These are phyloP conservation scores for Solanum acaule DNA, from an alignment of 257 asterid genomes.

Conservation along the genomic window DNA sequence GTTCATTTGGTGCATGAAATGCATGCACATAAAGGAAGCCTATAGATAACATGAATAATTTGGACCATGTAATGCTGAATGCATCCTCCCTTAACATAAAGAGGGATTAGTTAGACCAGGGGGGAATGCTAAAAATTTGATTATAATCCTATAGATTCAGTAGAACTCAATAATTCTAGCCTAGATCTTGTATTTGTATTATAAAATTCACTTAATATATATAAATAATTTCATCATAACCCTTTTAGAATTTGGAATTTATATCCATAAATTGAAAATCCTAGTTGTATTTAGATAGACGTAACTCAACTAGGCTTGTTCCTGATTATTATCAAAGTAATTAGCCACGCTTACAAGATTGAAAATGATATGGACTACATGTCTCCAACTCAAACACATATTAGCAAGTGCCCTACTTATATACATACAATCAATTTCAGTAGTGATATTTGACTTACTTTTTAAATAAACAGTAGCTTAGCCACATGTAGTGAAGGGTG, in stretches of 20 bases:
- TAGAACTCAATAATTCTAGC: neutral
- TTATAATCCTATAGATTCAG: neutral
- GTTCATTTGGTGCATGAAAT: neutral
- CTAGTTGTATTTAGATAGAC: neutral
- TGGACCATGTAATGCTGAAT: neutral
- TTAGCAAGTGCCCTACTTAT: neutral
- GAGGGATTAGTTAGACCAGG: neutral
- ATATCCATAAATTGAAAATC: too few relatives aligned
- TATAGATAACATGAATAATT: neutral
- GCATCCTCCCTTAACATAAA: neutral
- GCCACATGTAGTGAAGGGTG: accelerated
- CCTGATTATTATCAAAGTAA: neutral
- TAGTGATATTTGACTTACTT: neutral
- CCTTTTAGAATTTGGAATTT: too few relatives aligned
- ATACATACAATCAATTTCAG: neutral
- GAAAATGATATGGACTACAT: neutral
- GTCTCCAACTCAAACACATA: neutral
- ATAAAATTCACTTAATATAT: neutral
- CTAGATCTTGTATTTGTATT: neutral
- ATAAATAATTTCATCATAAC: too few relatives aligned
- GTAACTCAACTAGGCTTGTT: neutral
- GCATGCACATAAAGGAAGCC: neutral
- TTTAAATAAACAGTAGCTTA: accelerated
- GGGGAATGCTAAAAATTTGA: neutral
- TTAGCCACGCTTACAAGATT: neutral